Evolutionary conservation across 768 basidiomycete genomes (phyloP).

Genomic region (Xerocomellus chrysenteron): DNA sequence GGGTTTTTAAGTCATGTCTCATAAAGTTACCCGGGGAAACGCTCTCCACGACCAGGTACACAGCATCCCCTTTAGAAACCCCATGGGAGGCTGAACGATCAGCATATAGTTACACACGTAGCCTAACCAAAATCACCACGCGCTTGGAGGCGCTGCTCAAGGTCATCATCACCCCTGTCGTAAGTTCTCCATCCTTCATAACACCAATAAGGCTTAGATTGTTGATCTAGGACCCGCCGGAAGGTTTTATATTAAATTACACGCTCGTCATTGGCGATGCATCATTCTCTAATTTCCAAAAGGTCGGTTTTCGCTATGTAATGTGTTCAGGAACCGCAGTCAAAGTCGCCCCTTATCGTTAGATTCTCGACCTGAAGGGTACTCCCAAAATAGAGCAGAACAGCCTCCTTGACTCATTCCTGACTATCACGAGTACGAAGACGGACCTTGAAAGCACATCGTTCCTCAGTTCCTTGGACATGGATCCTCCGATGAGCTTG

Average conservation of each 20-base stretch:
- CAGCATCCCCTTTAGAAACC: not conserved
- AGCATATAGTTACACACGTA: slow-evolving; percentile 69
- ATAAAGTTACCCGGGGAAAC: slow-evolving; percentile 79
- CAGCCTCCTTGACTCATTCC: slow-evolving; percentile 85
- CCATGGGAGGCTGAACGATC: slow-evolving; percentile 11
- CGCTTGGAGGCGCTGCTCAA: slow-evolving; percentile 91
- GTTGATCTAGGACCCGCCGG: slow-evolving; percentile 73
- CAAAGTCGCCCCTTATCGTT: not conserved
- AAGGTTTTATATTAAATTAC: slow-evolving; percentile 95
- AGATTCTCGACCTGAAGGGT: slow-evolving; percentile 96
- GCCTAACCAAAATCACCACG: slow-evolving; percentile 76
- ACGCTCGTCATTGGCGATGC: slow-evolving; percentile 92
- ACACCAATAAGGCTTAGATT: not conserved
- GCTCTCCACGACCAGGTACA: slow-evolving; percentile 54
- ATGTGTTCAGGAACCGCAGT: slow-evolving; percentile 8
- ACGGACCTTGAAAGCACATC: slow-evolving; percentile 86
- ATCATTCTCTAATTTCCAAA: slow-evolving; percentile 97
- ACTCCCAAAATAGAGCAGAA: slow-evolving; percentile 86
- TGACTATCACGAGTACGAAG: slow-evolving; percentile 91
- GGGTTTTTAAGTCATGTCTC: slow-evolving; percentile 79
- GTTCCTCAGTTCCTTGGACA: slow-evolving; percentile 91
- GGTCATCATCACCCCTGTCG: slow-evolving; percentile 91
- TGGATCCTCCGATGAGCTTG: slow-evolving; percentile 77
- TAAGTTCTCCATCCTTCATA: slow-evolving; percentile 37
- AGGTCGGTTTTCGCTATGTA: slow-evolving; percentile 49